A percentile compares a stretch with the other conserved stretches of the same genome.
These are phyloP conservation scores for Populus davidiana DNA, from an alignment of 345 rosid genomes.

Conservation along the genomic window DNA sequence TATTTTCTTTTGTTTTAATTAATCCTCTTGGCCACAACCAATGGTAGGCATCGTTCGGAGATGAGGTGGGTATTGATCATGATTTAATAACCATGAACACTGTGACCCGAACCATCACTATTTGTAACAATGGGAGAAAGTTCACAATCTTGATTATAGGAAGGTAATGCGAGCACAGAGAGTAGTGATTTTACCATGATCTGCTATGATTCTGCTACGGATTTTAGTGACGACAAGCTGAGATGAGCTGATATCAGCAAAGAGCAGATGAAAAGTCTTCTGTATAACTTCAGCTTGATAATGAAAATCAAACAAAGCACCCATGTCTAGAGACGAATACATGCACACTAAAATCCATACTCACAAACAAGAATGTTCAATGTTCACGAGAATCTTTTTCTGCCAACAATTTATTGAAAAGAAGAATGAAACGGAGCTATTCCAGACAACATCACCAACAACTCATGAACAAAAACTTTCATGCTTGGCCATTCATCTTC, in stretches of 20 bases:
- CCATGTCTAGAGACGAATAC: neutral
- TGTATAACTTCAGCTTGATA: neutral
- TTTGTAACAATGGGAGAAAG: neutral
- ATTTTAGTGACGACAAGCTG: no score
- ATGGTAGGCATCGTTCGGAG: no score
- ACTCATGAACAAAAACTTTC: slow-evolving; percentile 10
- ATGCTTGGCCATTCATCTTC: neutral
- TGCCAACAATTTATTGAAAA: slow-evolving; percentile 16
- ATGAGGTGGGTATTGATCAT: no score
- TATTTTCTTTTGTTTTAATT: no score
- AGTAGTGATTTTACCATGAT: neutral
- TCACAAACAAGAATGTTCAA: slow-evolving; percentile 1
- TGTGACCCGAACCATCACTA: neutral
- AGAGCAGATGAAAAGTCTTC: neutral
- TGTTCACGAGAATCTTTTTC: slow-evolving; percentile 6
- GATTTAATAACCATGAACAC: neutral
- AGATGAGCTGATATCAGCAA: neutral
- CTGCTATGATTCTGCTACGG: neutral
- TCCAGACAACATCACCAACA: neutral
- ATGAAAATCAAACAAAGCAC: neutral
- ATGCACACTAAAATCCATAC: slow-evolving; percentile 1
- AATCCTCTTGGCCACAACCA: no score
- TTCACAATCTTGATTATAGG: neutral
- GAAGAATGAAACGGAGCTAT: neutral
- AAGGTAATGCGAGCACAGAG: neutral